Evolutionary conservation across 768 basidiomycete genomes (phyloP), one percentile per base, ranked within the genome.

Genomic region (Favolaschia claudopus): DNA sequence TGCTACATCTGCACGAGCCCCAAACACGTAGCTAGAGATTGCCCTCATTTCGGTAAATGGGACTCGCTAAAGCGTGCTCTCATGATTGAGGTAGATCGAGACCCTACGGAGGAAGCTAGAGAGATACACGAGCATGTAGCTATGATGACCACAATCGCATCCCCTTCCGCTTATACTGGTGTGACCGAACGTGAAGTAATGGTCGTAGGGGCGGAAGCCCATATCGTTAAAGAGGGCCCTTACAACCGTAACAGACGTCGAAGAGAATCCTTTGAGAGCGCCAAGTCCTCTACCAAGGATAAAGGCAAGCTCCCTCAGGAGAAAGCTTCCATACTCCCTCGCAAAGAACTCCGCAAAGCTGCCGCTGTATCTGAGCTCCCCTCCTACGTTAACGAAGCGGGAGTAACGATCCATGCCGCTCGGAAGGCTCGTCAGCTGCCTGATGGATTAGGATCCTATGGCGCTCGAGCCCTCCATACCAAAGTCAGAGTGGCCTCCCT

Each of bases 1-100:
- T 69, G 67, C 48, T 64, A 54, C 45, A 63, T 69, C 4, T 66
- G 67, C 43, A 63, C 62, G 13, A 58, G 56, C 39, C 47, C 40
- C 17, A 42, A 48, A 15, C 67, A 67, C 27, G 42, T 61, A 33
- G 42, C 40, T 4, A 5, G 56, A 3, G 66, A 67, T 32, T 67
- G 66, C 31, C 44, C 63, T 0, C 66, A 67, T 27, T 56, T 31
- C 32, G 66, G 66, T 0, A 14, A 42, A 10, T 67, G 57, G 51
- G 20, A 44, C 7, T 28, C 36, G 3, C 14, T 67, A 7, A 7
- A 55, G 2, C 27, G 15, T 2, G 63, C 57, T 1, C 51, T 62
- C 36, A 13, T 64, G 36, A 58, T 67, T 1, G 12, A 62, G 9
- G 47, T 54, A 22, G 62, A 67, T n/a, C 14, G 40, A 17, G 63